Conservation (phyloP, 2,329 filamentous ascomycete genomes). For the Magnaporthales sp. region DNA sequence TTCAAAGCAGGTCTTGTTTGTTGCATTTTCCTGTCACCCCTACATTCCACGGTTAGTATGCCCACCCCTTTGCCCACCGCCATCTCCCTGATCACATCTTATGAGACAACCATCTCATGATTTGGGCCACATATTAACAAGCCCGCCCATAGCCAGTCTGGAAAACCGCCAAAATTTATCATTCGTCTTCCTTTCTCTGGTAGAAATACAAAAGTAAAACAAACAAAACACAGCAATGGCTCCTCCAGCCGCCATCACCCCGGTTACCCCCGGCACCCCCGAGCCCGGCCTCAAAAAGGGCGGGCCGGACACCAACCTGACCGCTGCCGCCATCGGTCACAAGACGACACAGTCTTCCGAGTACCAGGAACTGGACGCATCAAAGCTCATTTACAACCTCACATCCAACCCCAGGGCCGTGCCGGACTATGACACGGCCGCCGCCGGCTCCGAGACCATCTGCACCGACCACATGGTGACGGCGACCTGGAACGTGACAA, state of each 20-base stretch:
- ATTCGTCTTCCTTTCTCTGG: not conserved
- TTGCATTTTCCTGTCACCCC: too few relatives aligned
- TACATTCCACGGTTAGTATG: not conserved
- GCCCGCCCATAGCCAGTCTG: too few relatives aligned
- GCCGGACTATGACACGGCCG: conserved; percentile 38
- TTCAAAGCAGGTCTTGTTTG: not conserved
- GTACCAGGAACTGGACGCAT: conserved; percentile 51
- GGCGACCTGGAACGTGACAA: conserved; percentile 52
- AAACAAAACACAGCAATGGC: conserved; percentile 14
- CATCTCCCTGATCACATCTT: not conserved
- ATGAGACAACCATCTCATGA: not conserved
- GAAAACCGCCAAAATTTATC: not conserved
- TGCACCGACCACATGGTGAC: conserved; percentile 87
- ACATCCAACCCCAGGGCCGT: conserved; percentile 42
- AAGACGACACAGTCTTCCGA: conserved; percentile 34
- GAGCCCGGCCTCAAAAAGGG: conserved; percentile 24
- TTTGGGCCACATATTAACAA: not conserved
- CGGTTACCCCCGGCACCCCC: conserved; percentile 18
- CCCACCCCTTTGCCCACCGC: not conserved
- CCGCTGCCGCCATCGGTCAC: conserved; percentile 40
- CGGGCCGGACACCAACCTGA: conserved; percentile 41
- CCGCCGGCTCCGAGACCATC: conserved; percentile 40
- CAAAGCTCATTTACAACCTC: conserved; percentile 47
- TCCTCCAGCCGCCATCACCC: conserved; percentile 12
- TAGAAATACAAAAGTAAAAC: not conserved